A percentile compares a stretch with the other conserved stretches of the same genome.
phyloP scores from a whole-genome alignment of 768 basidiomycete species.

The Kwoniella shandongensis region DNA sequence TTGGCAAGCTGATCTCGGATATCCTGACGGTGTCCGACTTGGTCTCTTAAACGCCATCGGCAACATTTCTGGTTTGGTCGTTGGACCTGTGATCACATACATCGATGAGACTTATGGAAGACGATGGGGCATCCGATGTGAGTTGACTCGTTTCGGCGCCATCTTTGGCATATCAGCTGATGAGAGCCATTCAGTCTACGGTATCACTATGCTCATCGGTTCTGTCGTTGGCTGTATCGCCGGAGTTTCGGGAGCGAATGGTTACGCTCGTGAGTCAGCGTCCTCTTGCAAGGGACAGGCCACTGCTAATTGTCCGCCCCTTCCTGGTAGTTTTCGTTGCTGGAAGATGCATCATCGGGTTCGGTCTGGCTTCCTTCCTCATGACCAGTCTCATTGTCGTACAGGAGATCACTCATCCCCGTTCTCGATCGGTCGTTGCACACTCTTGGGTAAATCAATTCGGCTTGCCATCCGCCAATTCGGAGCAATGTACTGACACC shows the following conservation, averaged over 20 bases:
- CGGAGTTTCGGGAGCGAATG: conserved; percentile 49
- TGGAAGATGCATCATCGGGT: conserved; percentile 50
- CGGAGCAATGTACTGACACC: not conserved
- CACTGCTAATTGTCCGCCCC: not conserved
- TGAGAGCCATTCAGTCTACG: conserved; percentile 45
- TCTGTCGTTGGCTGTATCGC: conserved; percentile 53
- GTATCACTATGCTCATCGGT: conserved; percentile 49
- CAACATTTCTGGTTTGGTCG: conserved; percentile 49
- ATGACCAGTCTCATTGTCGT: conserved; percentile 53
- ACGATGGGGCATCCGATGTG: conserved; percentile 54
- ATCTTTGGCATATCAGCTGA: no score
- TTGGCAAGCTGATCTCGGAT: conserved; percentile 52
- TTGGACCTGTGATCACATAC: conserved; percentile 52
- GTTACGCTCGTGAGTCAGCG: conserved; percentile 49
- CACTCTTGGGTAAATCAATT: conserved; percentile 46
- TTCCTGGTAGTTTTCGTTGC: conserved; percentile 42
- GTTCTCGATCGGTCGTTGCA: conserved; percentile 44
- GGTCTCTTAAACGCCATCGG: conserved; percentile 53
- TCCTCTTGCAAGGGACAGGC: not conserved
- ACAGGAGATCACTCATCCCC: conserved; percentile 55
- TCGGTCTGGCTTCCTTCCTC: conserved; percentile 53
- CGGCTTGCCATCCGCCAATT: not conserved
- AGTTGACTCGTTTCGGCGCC: no score
- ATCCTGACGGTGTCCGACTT: conserved; percentile 44
- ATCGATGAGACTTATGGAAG: conserved; percentile 53